These are phyloP conservation scores for Pisolithus thermaeus DNA, from an alignment of 1,284 basidiomycete species.

Conservation along the genomic window DNA sequence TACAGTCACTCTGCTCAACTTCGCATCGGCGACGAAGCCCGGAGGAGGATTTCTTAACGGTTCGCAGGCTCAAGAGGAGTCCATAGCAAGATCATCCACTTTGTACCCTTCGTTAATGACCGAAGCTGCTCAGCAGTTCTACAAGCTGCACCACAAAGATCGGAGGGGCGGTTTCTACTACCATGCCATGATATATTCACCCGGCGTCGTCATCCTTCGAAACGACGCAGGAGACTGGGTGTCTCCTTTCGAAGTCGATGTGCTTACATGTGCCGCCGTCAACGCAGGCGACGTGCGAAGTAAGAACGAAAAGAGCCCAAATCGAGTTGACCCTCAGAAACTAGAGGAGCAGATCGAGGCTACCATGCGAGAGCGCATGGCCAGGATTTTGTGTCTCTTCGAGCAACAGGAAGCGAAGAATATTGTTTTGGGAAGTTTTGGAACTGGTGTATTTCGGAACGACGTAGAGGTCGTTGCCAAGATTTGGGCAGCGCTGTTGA, in stretches of 20 bases:
- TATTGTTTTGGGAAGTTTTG: constrained; percentile 66
- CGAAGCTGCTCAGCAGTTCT: constrained; percentile 47
- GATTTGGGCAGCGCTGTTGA: constrained; percentile 56
- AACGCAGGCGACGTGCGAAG: constrained; percentile 57
- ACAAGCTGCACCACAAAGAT: constrained; percentile 47
- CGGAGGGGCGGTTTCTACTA: constrained; percentile 52
- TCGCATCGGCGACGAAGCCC: constrained; percentile 63
- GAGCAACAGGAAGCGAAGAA: constrained; percentile 50
- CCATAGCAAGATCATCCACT: constrained; percentile 62
- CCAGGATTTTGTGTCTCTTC: constrained; percentile 56
- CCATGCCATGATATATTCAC: constrained; percentile 65
- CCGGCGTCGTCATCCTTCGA: constrained; percentile 49
- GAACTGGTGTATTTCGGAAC: constrained; percentile 68
- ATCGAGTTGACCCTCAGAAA: background rate
- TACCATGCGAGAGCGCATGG: constrained; percentile 64
- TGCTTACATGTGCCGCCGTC: constrained; percentile 63
- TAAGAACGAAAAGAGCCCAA: constrained; percentile 19
- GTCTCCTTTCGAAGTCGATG: constrained; percentile 50
- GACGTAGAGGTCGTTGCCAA: constrained; percentile 47
- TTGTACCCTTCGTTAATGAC: constrained; percentile 56
- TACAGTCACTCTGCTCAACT: constrained; percentile 56
- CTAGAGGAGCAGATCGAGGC: constrained; percentile 47
- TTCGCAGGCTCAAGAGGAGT: constrained; percentile 68
- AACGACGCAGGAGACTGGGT: constrained; percentile 51
- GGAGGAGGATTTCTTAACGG: constrained; percentile 66